Percentiles rank a stretch among this genome's conserved stretches.
These are phyloP conservation scores for Penicillium riverlandense DNA, from an alignment of 495 filamentous ascomycete species.

Conservation along the genomic window DNA sequence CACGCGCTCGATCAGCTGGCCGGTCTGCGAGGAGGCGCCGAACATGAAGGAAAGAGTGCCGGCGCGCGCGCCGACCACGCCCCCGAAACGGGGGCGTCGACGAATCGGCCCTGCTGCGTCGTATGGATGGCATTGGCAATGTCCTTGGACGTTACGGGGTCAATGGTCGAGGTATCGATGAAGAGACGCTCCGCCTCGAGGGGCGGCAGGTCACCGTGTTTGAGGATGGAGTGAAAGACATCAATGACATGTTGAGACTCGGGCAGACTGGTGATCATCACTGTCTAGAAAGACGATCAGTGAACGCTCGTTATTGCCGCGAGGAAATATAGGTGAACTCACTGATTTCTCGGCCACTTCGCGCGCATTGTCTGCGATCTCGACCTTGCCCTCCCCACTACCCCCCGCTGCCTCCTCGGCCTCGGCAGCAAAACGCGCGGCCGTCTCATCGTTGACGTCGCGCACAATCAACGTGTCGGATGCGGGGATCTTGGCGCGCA, in stretches of 20 bases:
- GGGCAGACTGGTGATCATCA: conserved; percentile 72
- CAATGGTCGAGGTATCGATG: conserved; percentile 82
- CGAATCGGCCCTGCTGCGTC: conserved; percentile 52
- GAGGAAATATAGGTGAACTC: conserved; percentile 28
- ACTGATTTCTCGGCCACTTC: conserved; percentile 69
- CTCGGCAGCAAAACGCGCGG: conserved; percentile 54
- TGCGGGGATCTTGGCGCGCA: conserved; percentile 66
- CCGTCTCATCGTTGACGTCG: conserved; percentile 63
- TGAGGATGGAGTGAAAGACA: conserved; percentile 61
- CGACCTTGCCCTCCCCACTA: conserved; percentile 36
- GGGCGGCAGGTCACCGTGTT: conserved; percentile 28
- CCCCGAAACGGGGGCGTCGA: conserved; percentile 82
- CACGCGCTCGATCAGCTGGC: conserved; percentile 49
- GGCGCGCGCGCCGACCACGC: conserved; percentile 71
- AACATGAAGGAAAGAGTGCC: conserved; percentile 84
- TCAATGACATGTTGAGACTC: conserved; percentile 71
- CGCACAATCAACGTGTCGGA: conserved; percentile 62
- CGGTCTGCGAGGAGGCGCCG: conserved; percentile 49
- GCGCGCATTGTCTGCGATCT: conserved; percentile 48
- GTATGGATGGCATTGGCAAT: conserved; percentile 55
- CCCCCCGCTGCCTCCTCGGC: conserved; percentile 33
- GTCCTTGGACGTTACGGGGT: conserved; percentile 65
- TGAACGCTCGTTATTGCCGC: background rate
- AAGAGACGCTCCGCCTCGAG: conserved; percentile 52
- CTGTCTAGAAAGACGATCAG: conserved; percentile 45